Conservation (phyloP, 805 yeast genomes). For the Starmerella tilneyi region DNA sequence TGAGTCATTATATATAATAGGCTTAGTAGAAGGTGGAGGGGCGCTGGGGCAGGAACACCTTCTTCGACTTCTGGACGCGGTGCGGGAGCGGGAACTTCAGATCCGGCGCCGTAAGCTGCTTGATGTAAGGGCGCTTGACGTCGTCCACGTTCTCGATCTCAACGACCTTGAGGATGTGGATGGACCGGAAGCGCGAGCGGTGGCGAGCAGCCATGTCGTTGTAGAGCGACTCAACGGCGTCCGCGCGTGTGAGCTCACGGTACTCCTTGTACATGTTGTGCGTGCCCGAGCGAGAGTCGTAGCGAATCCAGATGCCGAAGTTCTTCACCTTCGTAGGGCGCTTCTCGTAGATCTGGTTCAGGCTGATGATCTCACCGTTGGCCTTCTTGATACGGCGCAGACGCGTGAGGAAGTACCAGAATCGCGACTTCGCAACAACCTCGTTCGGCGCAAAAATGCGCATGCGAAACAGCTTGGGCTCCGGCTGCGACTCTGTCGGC, state of each 20-base stretch:
- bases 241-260: conserved; percentile 98
- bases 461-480: conserved; percentile 99
- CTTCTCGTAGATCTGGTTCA: conserved; percentile 83
- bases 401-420: conserved; percentile 99
- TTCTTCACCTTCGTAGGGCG: conserved; percentile 99
- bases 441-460: conserved; percentile 98
- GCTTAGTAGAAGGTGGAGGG: conserved; percentile 95
- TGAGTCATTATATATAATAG: conserved; percentile 14
- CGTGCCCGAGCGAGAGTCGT: conserved; percentile 99
- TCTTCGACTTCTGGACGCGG: conserved; percentile 88
- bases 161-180: conserved; percentile 98
- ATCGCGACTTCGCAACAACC: conserved; percentile 99
- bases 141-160: conserved; percentile 96
- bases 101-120: conserved; percentile 89
- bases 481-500: conserved; percentile 97
- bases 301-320: conserved; percentile 99
- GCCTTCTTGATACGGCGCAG: conserved; percentile 99
- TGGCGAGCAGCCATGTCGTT: conserved; percentile 99
- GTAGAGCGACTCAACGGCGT: conserved; percentile 97
- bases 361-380: conserved; percentile 96
- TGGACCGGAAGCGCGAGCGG: conserved; percentile 99
- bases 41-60: conserved; percentile 81
- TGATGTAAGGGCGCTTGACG: conserved; percentile 98
- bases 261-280: conserved; percentile 99
- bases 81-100: conserved; percentile 99